Evolutionary conservation across 768 basidiomycete species (phyloP).

Genomic region (Floccularia luteovirens): DNA sequence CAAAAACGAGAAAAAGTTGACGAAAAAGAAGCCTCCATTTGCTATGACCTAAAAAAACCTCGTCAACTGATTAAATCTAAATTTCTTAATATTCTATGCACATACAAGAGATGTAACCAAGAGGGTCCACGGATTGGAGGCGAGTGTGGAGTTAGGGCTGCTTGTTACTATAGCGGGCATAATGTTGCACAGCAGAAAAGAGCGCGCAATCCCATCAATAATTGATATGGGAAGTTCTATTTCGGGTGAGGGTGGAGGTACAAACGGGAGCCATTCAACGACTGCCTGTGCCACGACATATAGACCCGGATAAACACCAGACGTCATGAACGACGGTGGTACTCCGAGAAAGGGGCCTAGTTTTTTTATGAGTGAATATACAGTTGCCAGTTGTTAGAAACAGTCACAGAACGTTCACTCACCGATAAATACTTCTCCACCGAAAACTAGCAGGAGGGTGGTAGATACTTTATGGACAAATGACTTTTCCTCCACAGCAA

Average conservation of each 20-base stretch:
- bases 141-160: conserved; percentile 40
- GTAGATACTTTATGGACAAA: conserved; percentile 51
- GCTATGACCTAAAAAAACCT: conserved; percentile 44
- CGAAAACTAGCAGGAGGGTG: conserved; percentile 64
- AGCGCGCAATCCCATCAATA: conserved; percentile 74
- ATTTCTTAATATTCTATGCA: conserved; percentile 4
- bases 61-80: not conserved
- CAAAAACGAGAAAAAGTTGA: conserved; percentile 68
- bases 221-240: conserved; percentile 68
- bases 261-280: conserved; percentile 50
- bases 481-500: conserved; percentile 38
- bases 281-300: conserved; percentile 56
- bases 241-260: conserved; percentile 41
- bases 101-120: conserved; percentile 66
- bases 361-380: conserved; percentile 3
- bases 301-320: conserved; percentile 55
- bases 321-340: conserved; percentile 77
- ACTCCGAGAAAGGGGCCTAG: conserved; percentile 56
- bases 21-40: conserved; percentile 78
- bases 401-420: conserved; percentile 16
- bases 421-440: conserved; percentile 71
- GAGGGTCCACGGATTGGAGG: conserved; percentile 71
- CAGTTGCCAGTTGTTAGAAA: conserved; percentile 2
- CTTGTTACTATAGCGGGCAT: conserved; percentile 61
- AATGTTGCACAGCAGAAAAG: conserved; percentile 70